These are phyloP conservation scores for Dactylellina drechsleri DNA, from an alignment of 2,329 filamentous ascomycete genomes.

Conservation along the genomic window DNA sequence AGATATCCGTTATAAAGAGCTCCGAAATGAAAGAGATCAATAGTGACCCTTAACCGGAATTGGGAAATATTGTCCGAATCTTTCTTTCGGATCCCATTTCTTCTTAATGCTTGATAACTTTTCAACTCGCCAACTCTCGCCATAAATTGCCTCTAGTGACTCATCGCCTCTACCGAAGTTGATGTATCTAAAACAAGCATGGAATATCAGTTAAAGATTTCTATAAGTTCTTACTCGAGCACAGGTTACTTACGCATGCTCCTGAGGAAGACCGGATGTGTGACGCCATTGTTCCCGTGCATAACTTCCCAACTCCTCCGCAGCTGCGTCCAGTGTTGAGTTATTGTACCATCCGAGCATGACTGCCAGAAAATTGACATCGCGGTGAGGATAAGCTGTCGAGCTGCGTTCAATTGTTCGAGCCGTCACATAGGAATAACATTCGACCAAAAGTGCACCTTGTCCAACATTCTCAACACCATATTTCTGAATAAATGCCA, in stretches of 20 bases:
- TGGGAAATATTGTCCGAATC: constrained; percentile 56
- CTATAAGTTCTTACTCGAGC: neutral
- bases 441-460: constrained; percentile 51
- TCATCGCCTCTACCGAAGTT: constrained; percentile 56
- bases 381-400: constrained; percentile 54
- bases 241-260: constrained; percentile 39
- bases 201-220: neutral
- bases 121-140: constrained; percentile 54
- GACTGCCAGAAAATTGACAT: constrained; percentile 55
- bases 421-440: constrained; percentile 54
- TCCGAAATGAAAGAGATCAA: too few species aligned
- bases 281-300: constrained; percentile 25
- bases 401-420: constrained; percentile 39
- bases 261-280: constrained; percentile 23
- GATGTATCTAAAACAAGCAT: constrained; percentile 32
- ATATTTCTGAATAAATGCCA: constrained; percentile 38
- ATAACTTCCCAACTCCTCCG: constrained; percentile 35
- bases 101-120: constrained; percentile 58
- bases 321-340: constrained; percentile 28
- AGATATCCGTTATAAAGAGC: too few species aligned
- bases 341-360: constrained; percentile 53
- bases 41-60: constrained; percentile 8
- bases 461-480: constrained; percentile 47
- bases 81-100: constrained; percentile 58
- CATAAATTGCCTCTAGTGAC: constrained; percentile 38